Evolutionary conservation across 768 basidiomycete species (phyloP), one percentile per base, ranked within the genome.

Genomic region (Hirschioporus abietinus): DNA sequence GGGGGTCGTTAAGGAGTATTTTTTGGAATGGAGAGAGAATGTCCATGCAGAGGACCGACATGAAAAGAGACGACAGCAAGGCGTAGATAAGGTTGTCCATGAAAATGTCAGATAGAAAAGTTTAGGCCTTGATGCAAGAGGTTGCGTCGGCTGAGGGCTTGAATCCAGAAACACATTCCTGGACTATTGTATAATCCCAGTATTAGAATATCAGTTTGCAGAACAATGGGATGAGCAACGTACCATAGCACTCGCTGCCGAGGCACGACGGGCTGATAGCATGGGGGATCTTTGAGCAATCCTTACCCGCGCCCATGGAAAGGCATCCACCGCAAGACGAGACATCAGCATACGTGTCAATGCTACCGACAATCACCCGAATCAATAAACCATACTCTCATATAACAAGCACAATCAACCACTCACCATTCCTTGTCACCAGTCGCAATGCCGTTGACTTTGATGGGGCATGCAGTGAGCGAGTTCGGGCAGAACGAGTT

Each of bases 101-200:
- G 42, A 52, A 10, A 52, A 15, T 15, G 42, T 52, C 12, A 15
- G 42, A 20, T 52, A 52, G 20, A 52, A 20, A 15, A 52, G 1
- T 52, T 20, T 52, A 52, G 42, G 42, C 42, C 20, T 52, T 34
- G 30, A 61, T 15, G 30, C 60, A 61, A 25, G 60, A 61, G 25
- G 60, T 61, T 23, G 10, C 60, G 18, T 61, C 60, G 17, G 75
- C 24, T 80, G 75, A 18, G 77, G 72, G 58, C 82, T 78, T 5
- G 78, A 71, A 57, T 78, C 73, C 35, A 80, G 73, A 7, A 88
- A 79, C 71, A 88, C 88, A 71, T 85, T 61, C 60, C 60, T 61
- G 25, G 30, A 61, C 60, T 61, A 15, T 61, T 7, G 60, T 3
- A 52, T 15, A 2, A 30, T 8, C 8, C 8, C 30, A 52, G 42